A percentile compares a stretch with the other conserved stretches of the same genome.
phyloP scores from a whole-genome alignment of 164 flowering plant species.

The Aristolochia californica region DNA sequence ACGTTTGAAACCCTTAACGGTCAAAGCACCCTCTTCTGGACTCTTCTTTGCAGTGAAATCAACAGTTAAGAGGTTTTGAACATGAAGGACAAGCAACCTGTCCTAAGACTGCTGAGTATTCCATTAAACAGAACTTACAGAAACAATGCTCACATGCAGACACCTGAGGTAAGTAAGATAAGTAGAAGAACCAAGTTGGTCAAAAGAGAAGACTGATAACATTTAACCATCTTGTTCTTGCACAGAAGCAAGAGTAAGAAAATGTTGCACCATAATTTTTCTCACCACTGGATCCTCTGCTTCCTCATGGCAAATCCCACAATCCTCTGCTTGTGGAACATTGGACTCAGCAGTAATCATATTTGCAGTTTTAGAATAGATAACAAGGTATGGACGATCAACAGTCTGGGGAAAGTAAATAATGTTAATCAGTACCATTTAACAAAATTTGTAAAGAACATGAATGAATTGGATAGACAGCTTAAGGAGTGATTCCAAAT shows the following conservation, averaged over 20 bases:
- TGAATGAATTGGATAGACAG: background rate
- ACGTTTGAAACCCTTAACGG: constrained; percentile 56
- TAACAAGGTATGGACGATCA: constrained; percentile 94
- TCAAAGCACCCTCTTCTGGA: constrained; percentile 20
- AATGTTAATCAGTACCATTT: background rate
- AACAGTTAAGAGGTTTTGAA: constrained; percentile 62
- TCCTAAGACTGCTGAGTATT: constrained; percentile 40
- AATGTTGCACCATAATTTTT: background rate
- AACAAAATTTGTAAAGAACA: background rate
- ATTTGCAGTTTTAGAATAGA: constrained; percentile 43
- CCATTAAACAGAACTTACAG: constrained; percentile 69
- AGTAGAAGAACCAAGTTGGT: background rate
- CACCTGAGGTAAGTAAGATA: constrained; percentile 37
- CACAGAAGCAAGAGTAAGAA: background rate
- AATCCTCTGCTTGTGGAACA: constrained; percentile 25
- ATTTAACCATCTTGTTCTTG: background rate
- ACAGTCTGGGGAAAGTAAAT: constrained; percentile 49
- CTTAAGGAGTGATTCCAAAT: too few relatives aligned
- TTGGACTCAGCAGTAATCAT: constrained; percentile 16
- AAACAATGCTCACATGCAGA: constrained; percentile 68
- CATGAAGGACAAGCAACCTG: constrained; percentile 71
- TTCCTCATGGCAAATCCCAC: constrained; percentile 71
- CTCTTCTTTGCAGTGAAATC: constrained; percentile 49
- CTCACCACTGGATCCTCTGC: constrained; percentile 79
- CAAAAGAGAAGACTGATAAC: background rate